Base-by-base conservation (phyloP, 1,284 basidiomycete genomes). In the Amylostereum areolatum region DNA sequence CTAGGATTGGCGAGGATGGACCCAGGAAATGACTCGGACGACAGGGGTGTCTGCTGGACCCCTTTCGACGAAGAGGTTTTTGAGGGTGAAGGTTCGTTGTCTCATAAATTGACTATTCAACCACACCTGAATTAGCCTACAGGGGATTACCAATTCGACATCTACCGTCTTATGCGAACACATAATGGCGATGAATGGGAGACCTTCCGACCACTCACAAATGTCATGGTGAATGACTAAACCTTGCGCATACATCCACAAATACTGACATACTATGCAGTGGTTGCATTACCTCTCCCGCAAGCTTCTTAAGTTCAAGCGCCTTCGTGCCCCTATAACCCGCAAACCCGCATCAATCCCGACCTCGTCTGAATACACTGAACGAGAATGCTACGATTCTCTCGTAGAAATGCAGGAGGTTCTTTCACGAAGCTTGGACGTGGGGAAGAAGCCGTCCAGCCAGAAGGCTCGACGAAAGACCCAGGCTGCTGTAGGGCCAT, bases 121-220 rank as follows among this genome's bases (percentile, higher is more conserved):
- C 24, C 29, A 34, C 32, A 34, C 29, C 27, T 8, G 18, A 27
- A 27, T 35, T 12, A 32, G n/a, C 30, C 10, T 43, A 34, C 35
- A 78, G 92, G 94, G 5, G 92, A 96, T 62, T 85, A 89, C 58
- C 96, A 99, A 64, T 98, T 95, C 67, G 93, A 97, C 58, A 75
- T 97, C 1, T 99, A 99, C 63, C 82, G 96, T 36, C 79, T 86
- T 66, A 97, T 97, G 91, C 76, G 75, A 35, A 66, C 68, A 27
- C 69, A 82, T 50, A 81, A 78, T 40, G 66, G 75, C 2, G 70
- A 71, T 41, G 64, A 72, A 24, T 97, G 95, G 95, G 74, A 78
- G 49, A 71, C 65, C 1, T 94, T 81, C 62, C 74, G 80, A 46
- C 91, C 93, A 0, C 64, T 86, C 8, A 95, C 92, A 4, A 97